phyloP scores from a whole-genome alignment of 148 eudicot species.

The Rhododendron griersonianum region DNA sequence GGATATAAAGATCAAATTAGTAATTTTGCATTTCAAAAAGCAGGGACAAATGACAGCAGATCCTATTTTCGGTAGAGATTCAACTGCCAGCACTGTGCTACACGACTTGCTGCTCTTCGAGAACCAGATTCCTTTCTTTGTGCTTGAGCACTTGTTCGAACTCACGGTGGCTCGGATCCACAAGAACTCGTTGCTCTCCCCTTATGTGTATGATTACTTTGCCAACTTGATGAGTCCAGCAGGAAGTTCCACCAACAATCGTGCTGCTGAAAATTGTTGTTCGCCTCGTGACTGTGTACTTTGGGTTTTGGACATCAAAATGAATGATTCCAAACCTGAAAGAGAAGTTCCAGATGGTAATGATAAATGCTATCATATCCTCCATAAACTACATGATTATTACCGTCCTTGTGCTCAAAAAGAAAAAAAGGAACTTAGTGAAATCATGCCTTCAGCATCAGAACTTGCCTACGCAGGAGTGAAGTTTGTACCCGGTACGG shows the following conservation, averaged over 20 bases:
- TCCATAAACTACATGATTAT: neutral
- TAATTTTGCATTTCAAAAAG: no score
- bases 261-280: neutral
- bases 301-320: neutral
- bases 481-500: neutral
- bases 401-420: neutral
- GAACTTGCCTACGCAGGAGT: neutral
- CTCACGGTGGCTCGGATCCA: neutral
- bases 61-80: neutral
- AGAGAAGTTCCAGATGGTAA: neutral
- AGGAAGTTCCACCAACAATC: neutral
- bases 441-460: neutral
- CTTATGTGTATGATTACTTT: neutral
- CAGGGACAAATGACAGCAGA: neutral
- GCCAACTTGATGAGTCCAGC: neutral
- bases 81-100: neutral
- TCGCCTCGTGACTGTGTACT: neutral
- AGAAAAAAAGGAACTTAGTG: no score
- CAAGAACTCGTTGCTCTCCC: neutral
- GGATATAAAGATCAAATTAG: no score
- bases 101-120: neutral
- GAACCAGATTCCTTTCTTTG: neutral
- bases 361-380: neutral
- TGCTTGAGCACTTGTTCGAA: neutral
- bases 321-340: neutral